Evolutionary conservation across 1,284 basidiomycete species (phyloP).

Genomic region (Porodaedalea pini): DNA sequence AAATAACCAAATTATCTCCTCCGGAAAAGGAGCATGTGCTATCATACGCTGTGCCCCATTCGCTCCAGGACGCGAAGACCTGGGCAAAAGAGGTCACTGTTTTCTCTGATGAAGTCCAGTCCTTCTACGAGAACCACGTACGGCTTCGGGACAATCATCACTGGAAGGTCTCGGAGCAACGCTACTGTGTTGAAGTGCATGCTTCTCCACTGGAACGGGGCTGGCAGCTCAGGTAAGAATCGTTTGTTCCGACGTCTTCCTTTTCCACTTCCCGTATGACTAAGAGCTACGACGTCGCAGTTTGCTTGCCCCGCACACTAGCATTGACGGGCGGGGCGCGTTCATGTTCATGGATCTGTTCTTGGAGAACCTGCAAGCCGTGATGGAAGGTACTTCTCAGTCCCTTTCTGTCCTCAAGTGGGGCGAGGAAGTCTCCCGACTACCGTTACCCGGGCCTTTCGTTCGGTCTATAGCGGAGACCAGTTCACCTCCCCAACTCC

Average conservation of each 20-base stretch:
- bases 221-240: constrained; percentile 17
- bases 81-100: constrained; percentile 19
- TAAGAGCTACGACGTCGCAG: background rate
- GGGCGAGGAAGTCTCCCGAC: background rate
- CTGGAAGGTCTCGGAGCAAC: constrained; percentile 14
- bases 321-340: constrained; percentile 1
- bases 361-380: background rate
- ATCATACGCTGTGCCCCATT: constrained; percentile 16
- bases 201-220: constrained; percentile 16
- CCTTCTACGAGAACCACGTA: constrained; percentile 13
- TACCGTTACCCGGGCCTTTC: background rate
- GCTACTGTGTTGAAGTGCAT: constrained; percentile 15
- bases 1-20: constrained; percentile 6
- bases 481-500: background rate
- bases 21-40: constrained; percentile 16
- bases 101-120: constrained; percentile 13
- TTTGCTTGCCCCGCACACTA: background rate
- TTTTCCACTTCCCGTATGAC: no score
- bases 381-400: background rate
- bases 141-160: constrained; percentile 11
- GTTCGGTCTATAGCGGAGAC: background rate
- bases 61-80: constrained; percentile 1
- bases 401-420: background rate
- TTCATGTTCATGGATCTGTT: constrained; percentile 5
- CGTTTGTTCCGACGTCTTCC: no score